Conservation (phyloP, 441 rosid genomes). For the Eruca vesicaria region DNA sequence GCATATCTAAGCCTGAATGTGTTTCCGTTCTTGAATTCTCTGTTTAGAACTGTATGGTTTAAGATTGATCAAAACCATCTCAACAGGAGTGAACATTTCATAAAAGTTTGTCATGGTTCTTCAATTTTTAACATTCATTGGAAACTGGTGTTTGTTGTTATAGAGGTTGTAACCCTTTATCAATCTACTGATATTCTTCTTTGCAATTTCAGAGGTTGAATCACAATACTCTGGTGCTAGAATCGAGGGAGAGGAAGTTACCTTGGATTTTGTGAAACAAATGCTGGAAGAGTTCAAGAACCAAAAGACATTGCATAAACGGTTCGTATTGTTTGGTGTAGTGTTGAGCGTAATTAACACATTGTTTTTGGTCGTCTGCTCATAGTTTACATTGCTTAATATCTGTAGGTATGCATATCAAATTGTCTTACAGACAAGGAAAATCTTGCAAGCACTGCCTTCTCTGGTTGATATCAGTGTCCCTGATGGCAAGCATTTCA, state of each 20-base stretch:
- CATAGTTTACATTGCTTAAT: conserved; percentile 16
- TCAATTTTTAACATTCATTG: background rate
- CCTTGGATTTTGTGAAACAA: conserved; percentile 87
- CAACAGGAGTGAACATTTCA: background rate
- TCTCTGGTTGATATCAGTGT: conserved; percentile 81
- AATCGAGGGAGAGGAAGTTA: conserved; percentile 80
- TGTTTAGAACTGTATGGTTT: background rate
- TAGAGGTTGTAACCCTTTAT: background rate
- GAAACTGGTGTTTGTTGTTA: background rate
- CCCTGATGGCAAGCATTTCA: conserved; percentile 71
- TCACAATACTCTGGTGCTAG: conserved; percentile 91
- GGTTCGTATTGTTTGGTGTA: conserved; percentile 42
- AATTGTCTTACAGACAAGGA: conserved; percentile 84
- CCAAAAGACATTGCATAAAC: conserved; percentile 81
- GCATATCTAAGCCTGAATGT: background rate
- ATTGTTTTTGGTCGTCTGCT: background rate
- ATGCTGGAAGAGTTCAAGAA: conserved; percentile 95
- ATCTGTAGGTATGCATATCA: conserved; percentile 86
- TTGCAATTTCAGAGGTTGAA: conserved; percentile 75
- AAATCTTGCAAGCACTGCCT: conserved; percentile 70
- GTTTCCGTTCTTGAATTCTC: background rate
- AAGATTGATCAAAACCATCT: conserved; percentile 14
- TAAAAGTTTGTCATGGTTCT: conserved; percentile 3
- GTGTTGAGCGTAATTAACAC: conserved; percentile 14
- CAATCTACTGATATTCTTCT: conserved; percentile 1